Conservation (phyloP, 225 moss, liverwort and hornwort species). For the Antitrichia curtipendula region DNA sequence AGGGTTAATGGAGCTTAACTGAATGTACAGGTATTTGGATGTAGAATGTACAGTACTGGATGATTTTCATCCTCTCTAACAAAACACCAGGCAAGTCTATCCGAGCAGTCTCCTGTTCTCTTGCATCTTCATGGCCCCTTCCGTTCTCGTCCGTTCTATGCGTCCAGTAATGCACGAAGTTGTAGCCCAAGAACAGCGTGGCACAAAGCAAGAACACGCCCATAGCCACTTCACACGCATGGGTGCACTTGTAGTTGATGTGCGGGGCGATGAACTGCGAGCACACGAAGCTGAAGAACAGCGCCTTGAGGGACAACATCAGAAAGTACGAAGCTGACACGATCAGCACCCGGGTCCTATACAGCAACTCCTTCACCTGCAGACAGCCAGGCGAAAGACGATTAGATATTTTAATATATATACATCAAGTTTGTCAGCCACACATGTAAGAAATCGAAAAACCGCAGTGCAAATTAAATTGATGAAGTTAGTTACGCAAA, state of each 20-base stretch:
- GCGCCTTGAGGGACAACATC: rapidly evolving
- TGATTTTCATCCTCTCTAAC: neutral
- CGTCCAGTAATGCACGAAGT: neutral
- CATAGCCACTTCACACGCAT: rapidly evolving
- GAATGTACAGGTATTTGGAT: no score
- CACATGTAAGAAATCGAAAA: no score
- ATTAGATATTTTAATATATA: neutral
- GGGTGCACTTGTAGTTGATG: rapidly evolving
- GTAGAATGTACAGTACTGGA: no score
- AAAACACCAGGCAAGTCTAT: neutral
- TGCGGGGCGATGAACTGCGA: rapidly evolving
- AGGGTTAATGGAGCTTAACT: no score
- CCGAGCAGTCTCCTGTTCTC: no score
- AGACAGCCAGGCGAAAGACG: neutral
- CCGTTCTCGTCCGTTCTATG: neutral
- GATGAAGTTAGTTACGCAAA: neutral
- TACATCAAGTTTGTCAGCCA: neutral
- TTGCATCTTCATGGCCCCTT: rapidly evolving
- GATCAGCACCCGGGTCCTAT: rapidly evolving
- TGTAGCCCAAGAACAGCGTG: neutral
- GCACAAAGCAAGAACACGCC: neutral
- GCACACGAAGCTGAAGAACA: neutral
- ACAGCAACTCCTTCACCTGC: neutral
- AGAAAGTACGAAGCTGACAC: neutral
- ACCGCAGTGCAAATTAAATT: no score